Conservation (phyloP, 2,329 filamentous ascomycete genomes). For the Didymella sp. region DNA sequence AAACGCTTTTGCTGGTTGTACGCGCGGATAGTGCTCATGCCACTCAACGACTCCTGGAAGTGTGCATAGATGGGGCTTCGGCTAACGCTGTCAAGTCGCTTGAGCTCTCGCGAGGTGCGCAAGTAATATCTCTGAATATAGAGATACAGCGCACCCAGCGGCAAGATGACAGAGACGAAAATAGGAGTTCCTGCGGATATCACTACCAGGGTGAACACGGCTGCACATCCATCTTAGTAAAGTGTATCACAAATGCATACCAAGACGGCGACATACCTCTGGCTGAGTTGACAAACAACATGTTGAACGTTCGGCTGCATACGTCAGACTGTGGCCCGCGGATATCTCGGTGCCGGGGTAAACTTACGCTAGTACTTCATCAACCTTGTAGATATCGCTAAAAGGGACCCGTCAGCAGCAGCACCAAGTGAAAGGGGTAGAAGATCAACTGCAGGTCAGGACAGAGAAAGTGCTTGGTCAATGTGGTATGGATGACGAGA, state of each 20-base stretch:
- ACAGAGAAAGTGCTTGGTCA: slow-evolving; percentile 1
- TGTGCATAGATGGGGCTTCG: slow-evolving; percentile 97
- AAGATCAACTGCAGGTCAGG: neutral
- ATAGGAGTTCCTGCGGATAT: slow-evolving; percentile 82
- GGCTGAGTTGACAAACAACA: slow-evolving; percentile 66
- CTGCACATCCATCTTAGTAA: slow-evolving; percentile 44
- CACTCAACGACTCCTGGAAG: slow-evolving; percentile 95
- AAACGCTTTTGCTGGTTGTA: slow-evolving; percentile 90
- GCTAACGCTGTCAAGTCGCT: slow-evolving; percentile 92
- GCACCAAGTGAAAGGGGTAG: neutral
- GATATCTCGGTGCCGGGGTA: neutral
- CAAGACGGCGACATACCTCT: slow-evolving; percentile 51
- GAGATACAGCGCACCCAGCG: slow-evolving; percentile 80
- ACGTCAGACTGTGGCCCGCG: slow-evolving; percentile 6
- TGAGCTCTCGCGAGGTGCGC: slow-evolving; percentile 92
- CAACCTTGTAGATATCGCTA: slow-evolving; percentile 80
- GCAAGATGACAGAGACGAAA: slow-evolving; percentile 82
- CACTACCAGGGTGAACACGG: slow-evolving; percentile 81
- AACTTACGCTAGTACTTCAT: slow-evolving; percentile 82
- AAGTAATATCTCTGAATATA: slow-evolving; percentile 98
- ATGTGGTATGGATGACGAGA: neutral
- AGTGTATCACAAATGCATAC: slow-evolving; percentile 22
- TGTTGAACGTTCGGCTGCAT: slow-evolving; percentile 84
- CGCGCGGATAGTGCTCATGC: slow-evolving; percentile 92
- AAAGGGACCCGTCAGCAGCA: slow-evolving; percentile 13